Conservation (phyloP, 108 stramenopile species). For the Fragilaria radians region DNA sequence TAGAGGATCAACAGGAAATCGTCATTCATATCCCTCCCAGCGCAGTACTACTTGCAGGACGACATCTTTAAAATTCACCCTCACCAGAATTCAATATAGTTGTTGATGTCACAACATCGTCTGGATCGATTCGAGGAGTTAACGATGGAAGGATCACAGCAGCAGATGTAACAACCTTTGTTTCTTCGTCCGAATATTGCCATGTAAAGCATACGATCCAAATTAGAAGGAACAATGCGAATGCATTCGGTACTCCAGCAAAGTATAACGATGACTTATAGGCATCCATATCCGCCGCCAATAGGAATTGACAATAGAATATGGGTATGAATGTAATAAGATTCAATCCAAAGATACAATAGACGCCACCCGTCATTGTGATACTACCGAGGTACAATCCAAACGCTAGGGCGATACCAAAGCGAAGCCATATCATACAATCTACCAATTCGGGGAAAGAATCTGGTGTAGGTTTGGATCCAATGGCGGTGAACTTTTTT, state of each 20-base stretch:
- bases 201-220: conserved; percentile 60
- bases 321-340: conserved; percentile 62
- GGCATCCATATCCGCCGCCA: conserved; percentile 40
- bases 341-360: conserved; percentile 48
- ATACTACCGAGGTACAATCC: conserved; percentile 37
- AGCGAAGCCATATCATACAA: conserved; percentile 52
- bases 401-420: conserved; percentile 36
- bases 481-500: conserved; percentile 21
- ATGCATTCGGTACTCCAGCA: conserved; percentile 45
- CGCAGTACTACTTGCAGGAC: too few relatives aligned
- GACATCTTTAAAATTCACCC: too few relatives aligned
- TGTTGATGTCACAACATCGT: too few relatives aligned
- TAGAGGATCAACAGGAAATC: too few relatives aligned
- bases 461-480: conserved; percentile 53
- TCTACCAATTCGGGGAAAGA: conserved; percentile 63
- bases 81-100: too few relatives aligned
- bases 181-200: conserved; percentile 37
- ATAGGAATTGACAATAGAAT: conserved; percentile 40
- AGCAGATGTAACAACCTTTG: too few relatives aligned
- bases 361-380: conserved; percentile 22
- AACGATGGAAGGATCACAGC: too few relatives aligned
- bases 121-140: too few relatives aligned
- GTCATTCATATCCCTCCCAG: too few relatives aligned
- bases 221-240: conserved; percentile 51
- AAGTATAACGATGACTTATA: conserved; percentile 51